Evolutionary conservation across 2,329 filamentous ascomycete genomes (phyloP), one percentile per base, ranked within the genome.

Genomic region (Hirsutella rhossiliensis): DNA sequence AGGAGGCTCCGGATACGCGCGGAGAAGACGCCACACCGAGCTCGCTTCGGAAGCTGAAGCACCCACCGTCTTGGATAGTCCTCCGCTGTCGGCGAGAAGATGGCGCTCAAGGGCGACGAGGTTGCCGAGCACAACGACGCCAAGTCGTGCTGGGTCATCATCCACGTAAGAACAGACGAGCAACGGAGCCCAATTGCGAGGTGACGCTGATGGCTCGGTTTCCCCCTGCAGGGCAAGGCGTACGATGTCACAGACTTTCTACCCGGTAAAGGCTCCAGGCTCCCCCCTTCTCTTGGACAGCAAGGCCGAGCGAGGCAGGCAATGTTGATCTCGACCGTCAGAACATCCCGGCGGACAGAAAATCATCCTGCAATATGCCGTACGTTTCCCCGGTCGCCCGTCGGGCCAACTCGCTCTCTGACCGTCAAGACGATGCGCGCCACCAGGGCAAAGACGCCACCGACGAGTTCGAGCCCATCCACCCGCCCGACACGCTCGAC

Each of bases 281-380:
- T n/a, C n/a, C n/a, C n/a, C n/a, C n/a, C n/a, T n/a, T n/a, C n/a
- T n/a, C n/a, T n/a, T n/a, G n/a, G n/a, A n/a, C n/a, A n/a, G n/a
- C n/a, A n/a, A n/a, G n/a, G n/a, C n/a, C n/a, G n/a, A n/a, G n/a
- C n/a, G n/a, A n/a, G n/a, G n/a, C n/a, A n/a, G n/a, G n/a, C n/a
- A n/a, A n/a, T n/a, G n/a, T n/a, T n/a, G n/a, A n/a, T n/a, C n/a
- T n/a, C n/a, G n/a, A n/a, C n/a, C 5, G 15, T 29, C 53, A 80
- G 87, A 94, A 62, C 88, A 95, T 58, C 89, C 89, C 20, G 89
- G 89, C 48, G 89, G 87, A 32, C 75, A 80, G 52, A 92, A 90
- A 60, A 94, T 97, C 62, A 97, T 98, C 57, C 76, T 98, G 51
- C 95, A 95, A 68, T 95, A 96, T 66, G 89, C 89, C 28, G 75